Conservation (phyloP, 1,139 yeast genomes). For the Diutina catenulata region DNA sequence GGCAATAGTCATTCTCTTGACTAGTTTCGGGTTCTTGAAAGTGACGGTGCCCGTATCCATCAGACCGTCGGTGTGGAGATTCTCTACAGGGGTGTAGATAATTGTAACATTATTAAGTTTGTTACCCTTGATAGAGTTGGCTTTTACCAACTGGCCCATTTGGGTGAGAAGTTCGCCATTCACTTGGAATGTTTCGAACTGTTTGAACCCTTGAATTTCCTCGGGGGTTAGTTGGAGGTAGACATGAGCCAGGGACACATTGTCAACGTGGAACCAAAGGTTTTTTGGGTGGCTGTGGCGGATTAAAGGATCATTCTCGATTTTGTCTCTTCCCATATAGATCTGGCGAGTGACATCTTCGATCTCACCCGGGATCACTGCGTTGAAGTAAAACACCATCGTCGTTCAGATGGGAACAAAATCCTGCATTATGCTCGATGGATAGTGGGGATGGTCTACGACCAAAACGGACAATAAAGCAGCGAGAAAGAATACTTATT, state of each 20-base stretch:
- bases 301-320: slow-evolving; percentile 65
- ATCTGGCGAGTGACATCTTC: slow-evolving; percentile 12
- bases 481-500: too few relatives aligned
- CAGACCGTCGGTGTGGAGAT: slow-evolving; percentile 55
- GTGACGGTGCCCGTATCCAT: slow-evolving; percentile 85
- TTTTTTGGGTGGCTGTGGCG: slow-evolving; percentile 59
- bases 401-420: not conserved
- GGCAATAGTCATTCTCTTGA: slow-evolving; percentile 43
- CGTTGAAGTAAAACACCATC: slow-evolving; percentile 2
- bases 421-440: too few relatives aligned
- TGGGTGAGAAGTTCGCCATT: slow-evolving; percentile 43
- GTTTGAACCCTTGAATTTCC: slow-evolving; percentile 18
- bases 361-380: not conserved
- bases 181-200: slow-evolving; percentile 27
- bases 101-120: slow-evolving; percentile 60
- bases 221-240: slow-evolving; percentile 48
- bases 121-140: slow-evolving; percentile 70
- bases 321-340: slow-evolving; percentile 69
- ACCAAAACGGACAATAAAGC: too few relatives aligned
- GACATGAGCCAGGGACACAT: slow-evolving; percentile 72
- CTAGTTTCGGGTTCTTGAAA: slow-evolving; percentile 44
- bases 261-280: slow-evolving; percentile 80
- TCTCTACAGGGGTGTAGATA: slow-evolving; percentile 68
- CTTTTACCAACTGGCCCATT: slow-evolving; percentile 69
- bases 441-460: too few relatives aligned